Conservation (phyloP, 2,329 filamentous ascomycete species). For the Talaromyces funiculosus region DNA sequence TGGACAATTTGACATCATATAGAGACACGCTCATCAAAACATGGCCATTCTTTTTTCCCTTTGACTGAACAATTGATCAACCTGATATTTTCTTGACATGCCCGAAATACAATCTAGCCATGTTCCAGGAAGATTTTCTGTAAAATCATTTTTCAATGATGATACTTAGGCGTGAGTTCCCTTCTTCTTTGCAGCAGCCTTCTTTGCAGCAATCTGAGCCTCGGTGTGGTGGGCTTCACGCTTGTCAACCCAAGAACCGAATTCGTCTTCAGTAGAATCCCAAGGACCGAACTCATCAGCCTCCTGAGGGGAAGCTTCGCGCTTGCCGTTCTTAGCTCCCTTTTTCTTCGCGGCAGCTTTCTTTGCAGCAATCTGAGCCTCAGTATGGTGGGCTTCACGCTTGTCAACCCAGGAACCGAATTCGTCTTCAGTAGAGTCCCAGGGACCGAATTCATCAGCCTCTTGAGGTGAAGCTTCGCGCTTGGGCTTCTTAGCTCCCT, state of each 20-base stretch:
- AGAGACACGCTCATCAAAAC: too few species aligned
- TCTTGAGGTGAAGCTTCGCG: too few species aligned
- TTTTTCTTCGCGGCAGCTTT: neutral
- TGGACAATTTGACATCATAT: too few species aligned
- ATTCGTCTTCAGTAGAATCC: neutral
- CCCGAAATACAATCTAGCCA: too few species aligned
- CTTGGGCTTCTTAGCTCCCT: neutral
- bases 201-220: neutral
- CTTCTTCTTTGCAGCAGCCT: neutral
- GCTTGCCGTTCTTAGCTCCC: neutral
- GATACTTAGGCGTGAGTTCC: too few species aligned
- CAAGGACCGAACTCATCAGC: neutral
- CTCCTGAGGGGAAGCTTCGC: neutral
- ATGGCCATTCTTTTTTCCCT: too few species aligned
- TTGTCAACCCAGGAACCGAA: conserved; percentile 4
- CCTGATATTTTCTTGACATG: too few species aligned
- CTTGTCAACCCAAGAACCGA: neutral
- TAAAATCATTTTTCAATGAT: too few species aligned
- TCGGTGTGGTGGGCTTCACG: neutral
- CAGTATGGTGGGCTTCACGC: neutral
- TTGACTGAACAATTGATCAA: too few species aligned
- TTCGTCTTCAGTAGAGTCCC: neutral
- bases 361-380: neutral
- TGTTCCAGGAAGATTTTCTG: too few species aligned
- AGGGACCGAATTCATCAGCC: too few species aligned